Conservation (phyloP, 2,329 filamentous ascomycete genomes). For the Colletotrichum agaves region DNA sequence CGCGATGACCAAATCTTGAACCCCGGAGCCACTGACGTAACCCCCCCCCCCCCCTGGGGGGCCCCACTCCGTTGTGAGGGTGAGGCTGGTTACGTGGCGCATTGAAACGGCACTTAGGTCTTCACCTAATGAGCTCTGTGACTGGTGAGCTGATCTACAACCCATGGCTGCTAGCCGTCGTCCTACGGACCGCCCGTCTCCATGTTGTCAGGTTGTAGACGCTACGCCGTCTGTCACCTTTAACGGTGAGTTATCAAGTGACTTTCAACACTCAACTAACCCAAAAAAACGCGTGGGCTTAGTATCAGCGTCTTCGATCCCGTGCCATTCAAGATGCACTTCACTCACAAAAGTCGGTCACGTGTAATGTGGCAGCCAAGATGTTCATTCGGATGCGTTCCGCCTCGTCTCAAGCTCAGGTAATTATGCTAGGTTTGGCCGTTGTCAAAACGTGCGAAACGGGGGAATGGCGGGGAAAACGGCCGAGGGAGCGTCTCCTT, state of each 20-base stretch:
- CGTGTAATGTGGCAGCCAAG: not conserved
- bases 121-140: no score
- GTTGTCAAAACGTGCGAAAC: not conserved
- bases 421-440: not conserved
- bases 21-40: conserved; percentile 22
- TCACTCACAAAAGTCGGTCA: not conserved
- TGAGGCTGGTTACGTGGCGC: conserved; percentile 24
- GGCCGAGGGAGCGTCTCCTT: no score
- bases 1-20: not conserved
- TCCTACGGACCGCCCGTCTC: no score
- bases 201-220: no score
- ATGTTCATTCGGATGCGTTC: no score
- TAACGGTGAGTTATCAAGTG: no score
- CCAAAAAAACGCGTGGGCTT: not conserved
- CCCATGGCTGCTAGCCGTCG: no score
- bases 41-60: not conserved
- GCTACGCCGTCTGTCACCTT: no score
- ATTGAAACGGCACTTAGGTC: not conserved
- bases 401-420: not conserved
- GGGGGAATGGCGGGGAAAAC: no score
- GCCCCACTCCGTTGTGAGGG: not conserved
- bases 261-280: no score
- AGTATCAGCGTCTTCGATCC: not conserved
- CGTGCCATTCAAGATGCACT: no score
- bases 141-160: no score